Conservation (phyloP, 1,284 basidiomycete genomes). For the Chiua sp. region DNA sequence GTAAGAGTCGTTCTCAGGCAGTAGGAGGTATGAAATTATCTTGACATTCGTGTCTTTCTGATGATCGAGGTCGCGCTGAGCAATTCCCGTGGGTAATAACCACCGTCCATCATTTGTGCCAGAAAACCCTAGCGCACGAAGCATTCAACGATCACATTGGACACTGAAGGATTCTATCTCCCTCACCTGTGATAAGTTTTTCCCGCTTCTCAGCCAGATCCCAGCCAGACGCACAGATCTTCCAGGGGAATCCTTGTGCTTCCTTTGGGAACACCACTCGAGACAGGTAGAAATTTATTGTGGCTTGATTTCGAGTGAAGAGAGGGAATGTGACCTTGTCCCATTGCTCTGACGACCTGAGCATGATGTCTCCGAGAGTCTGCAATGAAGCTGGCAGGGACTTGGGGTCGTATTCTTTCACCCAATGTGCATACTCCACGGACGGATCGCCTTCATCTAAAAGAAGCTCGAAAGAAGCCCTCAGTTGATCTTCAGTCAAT, state of each 20-base stretch:
- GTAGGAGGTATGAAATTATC: constrained; percentile 50
- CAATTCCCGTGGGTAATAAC: constrained; percentile 4
- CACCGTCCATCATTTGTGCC: constrained; percentile 6
- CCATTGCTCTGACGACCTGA: constrained; percentile 41
- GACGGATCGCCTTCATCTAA: no score
- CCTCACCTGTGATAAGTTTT: constrained; percentile 6
- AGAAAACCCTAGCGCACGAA: constrained; percentile 9
- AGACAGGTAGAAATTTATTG: constrained; percentile 54
- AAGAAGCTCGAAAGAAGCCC: no score
- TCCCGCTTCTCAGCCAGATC: constrained; percentile 46
- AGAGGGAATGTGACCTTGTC: constrained; percentile 34
- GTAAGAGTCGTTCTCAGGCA: constrained; percentile 43
- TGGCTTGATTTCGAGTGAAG: constrained; percentile 43
- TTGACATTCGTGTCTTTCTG: constrained; percentile 34
- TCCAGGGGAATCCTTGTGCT: constrained; percentile 50
- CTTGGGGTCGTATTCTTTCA: no score
- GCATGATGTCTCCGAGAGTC: constrained; percentile 52
- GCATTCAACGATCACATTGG: no score
- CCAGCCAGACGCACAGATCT: constrained; percentile 53
- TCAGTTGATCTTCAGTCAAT: constrained; percentile 43
- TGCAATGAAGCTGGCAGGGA: no score
- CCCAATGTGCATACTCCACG: no score
- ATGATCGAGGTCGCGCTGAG: constrained; percentile 10
- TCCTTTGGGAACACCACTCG: constrained; percentile 10
- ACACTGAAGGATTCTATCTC: no score